Conservation (phyloP, 352 stramenopile species). For the Globisporangium nagaii region DNA sequence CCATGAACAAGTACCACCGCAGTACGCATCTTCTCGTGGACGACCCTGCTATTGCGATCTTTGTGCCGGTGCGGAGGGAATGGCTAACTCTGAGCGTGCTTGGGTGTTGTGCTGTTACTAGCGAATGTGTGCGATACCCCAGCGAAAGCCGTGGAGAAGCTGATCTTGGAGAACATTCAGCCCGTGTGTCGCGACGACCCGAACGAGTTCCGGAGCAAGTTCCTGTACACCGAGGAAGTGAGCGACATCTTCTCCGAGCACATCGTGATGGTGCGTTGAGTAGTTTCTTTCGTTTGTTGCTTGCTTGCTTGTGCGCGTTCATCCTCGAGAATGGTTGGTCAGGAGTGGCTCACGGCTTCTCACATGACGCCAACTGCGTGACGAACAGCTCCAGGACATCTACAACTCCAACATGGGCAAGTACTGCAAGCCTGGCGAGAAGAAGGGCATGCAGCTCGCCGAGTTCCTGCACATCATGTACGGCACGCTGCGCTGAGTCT, state of each 20-base stretch:
- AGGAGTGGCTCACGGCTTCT: too few relatives aligned
- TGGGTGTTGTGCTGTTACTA: conserved; percentile 11
- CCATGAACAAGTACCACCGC: conserved; percentile 73
- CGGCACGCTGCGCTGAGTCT: neutral
- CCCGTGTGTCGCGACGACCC: conserved; percentile 44
- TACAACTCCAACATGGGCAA: conserved; percentile 71
- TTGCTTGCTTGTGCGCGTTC: neutral
- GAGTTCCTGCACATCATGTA: conserved; percentile 60
- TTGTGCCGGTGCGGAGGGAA: too few relatives aligned
- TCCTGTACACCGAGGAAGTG: conserved; percentile 72
- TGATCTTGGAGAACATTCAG: conserved; percentile 52
- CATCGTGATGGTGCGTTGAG: conserved; percentile 49
- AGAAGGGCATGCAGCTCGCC: conserved; percentile 70
- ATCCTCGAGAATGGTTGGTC: too few relatives aligned
- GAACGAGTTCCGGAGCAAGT: conserved; percentile 66
- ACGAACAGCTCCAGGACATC: conserved; percentile 55
- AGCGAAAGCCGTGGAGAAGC: conserved; percentile 64
- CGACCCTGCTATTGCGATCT: too few relatives aligned
- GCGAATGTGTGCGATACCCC: conserved; percentile 60
- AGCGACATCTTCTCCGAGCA: conserved; percentile 71
- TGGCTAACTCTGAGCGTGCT: conserved; percentile 6
- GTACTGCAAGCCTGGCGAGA: conserved; percentile 68
- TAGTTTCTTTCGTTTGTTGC: neutral
- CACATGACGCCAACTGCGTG: too few relatives aligned
- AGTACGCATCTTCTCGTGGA: too few relatives aligned